A percentile compares a stretch with the other conserved stretches of the same genome.
Evolutionary conservation across 2,329 filamentous ascomycete genomes (phyloP).

Genomic region (Xylaria sp.): DNA sequence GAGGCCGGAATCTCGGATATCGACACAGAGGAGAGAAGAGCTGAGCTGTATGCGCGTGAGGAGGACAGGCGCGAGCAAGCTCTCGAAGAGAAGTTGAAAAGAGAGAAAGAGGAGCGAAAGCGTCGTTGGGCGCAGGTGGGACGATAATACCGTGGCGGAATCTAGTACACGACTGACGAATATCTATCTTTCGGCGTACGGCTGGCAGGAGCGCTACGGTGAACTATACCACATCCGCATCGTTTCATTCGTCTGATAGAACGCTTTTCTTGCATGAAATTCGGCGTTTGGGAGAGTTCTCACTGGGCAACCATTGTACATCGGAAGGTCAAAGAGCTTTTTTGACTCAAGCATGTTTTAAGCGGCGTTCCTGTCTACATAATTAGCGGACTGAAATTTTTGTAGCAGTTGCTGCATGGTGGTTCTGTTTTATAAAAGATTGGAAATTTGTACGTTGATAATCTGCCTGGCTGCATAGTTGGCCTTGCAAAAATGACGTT

Average conservation of each 20-base stretch:
- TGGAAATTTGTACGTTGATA: constrained; percentile 23
- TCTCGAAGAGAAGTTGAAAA: constrained; percentile 51
- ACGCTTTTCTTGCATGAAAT: constrained; percentile 35
- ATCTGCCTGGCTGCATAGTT: neutral
- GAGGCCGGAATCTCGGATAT: constrained; percentile 80
- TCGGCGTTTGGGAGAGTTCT: constrained; percentile 40
- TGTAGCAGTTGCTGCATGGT: neutral
- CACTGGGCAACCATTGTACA: constrained; percentile 38
- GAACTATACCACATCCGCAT: constrained; percentile 27
- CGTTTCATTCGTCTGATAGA: constrained; percentile 31
- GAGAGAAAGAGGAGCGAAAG: constrained; percentile 50
- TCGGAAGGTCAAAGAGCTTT: constrained; percentile 19
- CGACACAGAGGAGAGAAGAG: constrained; percentile 74
- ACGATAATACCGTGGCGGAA: constrained; percentile 29
- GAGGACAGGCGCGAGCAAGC: constrained; percentile 73
- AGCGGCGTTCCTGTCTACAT: constrained; percentile 34
- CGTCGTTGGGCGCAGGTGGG: constrained; percentile 40
- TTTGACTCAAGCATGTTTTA: constrained; percentile 25
- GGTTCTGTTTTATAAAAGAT: constrained; percentile 21
- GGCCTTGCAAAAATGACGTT: neutral
- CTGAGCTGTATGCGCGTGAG: constrained; percentile 69
- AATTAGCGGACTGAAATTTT: constrained; percentile 13
- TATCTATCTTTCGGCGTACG: constrained; percentile 35
- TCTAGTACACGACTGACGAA: constrained; percentile 33
- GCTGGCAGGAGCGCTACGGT: constrained; percentile 30